Evolutionary conservation across 2,329 filamentous ascomycete species (phyloP), one percentile per base, ranked within the genome.

Genomic region (Cercospora canescens): DNA sequence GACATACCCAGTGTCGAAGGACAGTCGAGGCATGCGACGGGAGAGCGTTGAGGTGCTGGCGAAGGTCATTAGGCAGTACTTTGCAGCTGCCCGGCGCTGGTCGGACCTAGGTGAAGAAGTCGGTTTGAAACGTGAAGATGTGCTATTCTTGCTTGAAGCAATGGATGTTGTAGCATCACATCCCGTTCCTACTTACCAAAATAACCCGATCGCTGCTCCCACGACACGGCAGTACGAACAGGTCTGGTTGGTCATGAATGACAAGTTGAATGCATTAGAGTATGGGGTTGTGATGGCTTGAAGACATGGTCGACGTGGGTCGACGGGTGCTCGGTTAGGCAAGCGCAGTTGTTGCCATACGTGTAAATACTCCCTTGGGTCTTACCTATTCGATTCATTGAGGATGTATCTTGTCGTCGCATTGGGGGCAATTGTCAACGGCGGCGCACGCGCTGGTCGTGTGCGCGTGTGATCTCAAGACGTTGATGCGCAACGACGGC

Each of bases 11-110:
- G 37, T 65, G 1, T 66, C 64, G 2, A 67, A 69, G 35, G 73
- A 75, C 50, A 24, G 61, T 14, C 63, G 70, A 54, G 69, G 62
- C 16, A 70, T 72, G 71, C 68, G 73, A 4, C 55, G 66, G 3
- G 70, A 70, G 45, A 73, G 70, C 50, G 70, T 73, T 4, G 70
- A 73, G 48, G 61, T 74, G 5, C 41, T 75, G 35, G 69, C 65
- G 6, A 60, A 63, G 18, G 58, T 70, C 9, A 55, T 72, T 5
- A 41, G 60, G 18, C 66, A 64, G 14, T 61, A 67, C 24, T 26
- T 60, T 8, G 37, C 37, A 21, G 21, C 35, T 60, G 9, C 21
- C 6, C 14, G 57, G 24, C 55, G n/a, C 8, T 5, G 12, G n/a
- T 52, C 55, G 8, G 45, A 63, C 24, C 18, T 35, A 16, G 52